Evolutionary conservation across 768 basidiomycete genomes (phyloP).

Genomic region (Dacryopinax spathularia): DNA sequence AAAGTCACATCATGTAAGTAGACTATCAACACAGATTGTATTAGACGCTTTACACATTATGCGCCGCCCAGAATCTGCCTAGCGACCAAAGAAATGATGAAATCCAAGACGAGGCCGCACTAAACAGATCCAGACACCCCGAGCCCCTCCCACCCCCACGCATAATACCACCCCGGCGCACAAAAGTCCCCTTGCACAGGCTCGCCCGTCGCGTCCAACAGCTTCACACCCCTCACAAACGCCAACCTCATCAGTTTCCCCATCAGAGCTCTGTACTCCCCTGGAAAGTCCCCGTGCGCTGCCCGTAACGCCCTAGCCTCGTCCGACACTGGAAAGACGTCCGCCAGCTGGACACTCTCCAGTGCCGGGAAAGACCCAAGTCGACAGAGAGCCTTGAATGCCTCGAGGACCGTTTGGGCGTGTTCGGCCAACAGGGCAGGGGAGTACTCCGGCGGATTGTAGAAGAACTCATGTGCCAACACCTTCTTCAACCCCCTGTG

Average conservation of each 20-base stretch:
- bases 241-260: not conserved
- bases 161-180: not conserved
- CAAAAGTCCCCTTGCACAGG: not conserved
- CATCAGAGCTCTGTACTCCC: not conserved
- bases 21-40: too few species aligned
- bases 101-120: not conserved
- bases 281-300: not conserved
- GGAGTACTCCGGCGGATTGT: not conserved
- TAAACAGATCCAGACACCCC: not conserved
- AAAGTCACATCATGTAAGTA: too few species aligned
- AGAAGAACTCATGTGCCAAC: not conserved
- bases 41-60: too few species aligned
- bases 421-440: not conserved
- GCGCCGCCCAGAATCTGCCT: too few species aligned
- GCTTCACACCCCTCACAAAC: not conserved
- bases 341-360: not conserved
- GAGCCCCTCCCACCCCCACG: not conserved
- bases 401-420: not conserved
- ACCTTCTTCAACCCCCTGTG: not conserved
- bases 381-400: not conserved
- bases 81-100: not conserved
- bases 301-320: not conserved
- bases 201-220: not conserved
- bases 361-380: not conserved
- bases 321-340: not conserved